These are phyloP conservation scores for Quaeritorhiza haematococci DNA, from an alignment of 371 early-diverging fungal genomes.

Conservation along the genomic window DNA sequence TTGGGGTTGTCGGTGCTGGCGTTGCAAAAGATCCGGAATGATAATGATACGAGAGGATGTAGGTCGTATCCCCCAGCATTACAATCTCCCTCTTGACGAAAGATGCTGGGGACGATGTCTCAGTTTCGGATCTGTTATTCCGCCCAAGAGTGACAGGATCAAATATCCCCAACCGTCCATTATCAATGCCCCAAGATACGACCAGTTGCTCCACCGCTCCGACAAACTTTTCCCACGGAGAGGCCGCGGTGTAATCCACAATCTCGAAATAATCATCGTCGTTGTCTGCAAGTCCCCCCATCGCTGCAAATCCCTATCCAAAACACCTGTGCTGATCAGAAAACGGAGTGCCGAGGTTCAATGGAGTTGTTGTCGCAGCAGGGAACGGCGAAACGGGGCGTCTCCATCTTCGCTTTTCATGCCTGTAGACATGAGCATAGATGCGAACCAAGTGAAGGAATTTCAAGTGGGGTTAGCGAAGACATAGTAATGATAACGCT, in stretches of 20 bases:
- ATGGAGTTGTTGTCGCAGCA: background rate
- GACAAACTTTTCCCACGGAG: constrained; percentile 57
- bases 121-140: too few relatives aligned
- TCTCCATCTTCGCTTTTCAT: background rate
- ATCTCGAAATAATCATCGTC: constrained; percentile 64
- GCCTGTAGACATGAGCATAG: too few relatives aligned
- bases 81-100: background rate
- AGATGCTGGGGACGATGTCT: background rate
- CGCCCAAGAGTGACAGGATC: constrained; percentile 8
- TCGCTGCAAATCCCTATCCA: background rate
- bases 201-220: constrained; percentile 53
- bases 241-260: constrained; percentile 66
- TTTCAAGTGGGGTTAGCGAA: too few relatives aligned
- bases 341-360: too few relatives aligned
- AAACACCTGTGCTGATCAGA: too few relatives aligned
- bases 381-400: background rate
- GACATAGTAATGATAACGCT: too few relatives aligned
- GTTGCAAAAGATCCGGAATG: too few relatives aligned
- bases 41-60: constrained; percentile 3
- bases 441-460: too few relatives aligned
- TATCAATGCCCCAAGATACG: constrained; percentile 48
- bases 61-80: constrained; percentile 3
- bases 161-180: constrained; percentile 46
- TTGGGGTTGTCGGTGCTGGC: background rate
- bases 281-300: background rate